Percentiles rank a stretch among this genome's conserved stretches.
Conservation (phyloP, 2,329 filamentous ascomycete genomes). For the Lachnellula occidentalis region DNA sequence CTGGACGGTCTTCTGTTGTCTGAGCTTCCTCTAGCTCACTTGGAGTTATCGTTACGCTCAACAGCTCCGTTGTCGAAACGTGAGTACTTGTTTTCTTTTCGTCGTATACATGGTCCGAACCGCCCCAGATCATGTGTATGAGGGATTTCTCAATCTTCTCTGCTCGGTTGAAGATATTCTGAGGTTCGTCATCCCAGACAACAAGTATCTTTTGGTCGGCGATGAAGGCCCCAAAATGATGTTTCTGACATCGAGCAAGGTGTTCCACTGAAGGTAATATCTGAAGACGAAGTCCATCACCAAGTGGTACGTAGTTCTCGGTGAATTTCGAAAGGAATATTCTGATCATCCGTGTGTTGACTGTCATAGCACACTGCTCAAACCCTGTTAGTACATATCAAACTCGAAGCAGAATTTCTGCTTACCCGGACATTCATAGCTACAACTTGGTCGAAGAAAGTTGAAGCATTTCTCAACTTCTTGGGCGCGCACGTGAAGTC, state of each 20-base stretch:
- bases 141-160: constrained; percentile 47
- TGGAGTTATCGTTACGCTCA: constrained; percentile 25
- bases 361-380: constrained; percentile 57
- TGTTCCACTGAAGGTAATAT: constrained; percentile 53
- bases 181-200: constrained; percentile 59
- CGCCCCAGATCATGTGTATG: constrained; percentile 54
- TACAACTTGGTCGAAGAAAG: constrained; percentile 44
- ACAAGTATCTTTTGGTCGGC: constrained; percentile 52
- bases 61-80: constrained; percentile 15
- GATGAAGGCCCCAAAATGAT: constrained; percentile 62
- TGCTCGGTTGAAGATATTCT: constrained; percentile 47
- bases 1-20: constrained; percentile 38
- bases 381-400: constrained; percentile 4
- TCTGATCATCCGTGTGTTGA: constrained; percentile 59
- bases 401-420: constrained; percentile 1
- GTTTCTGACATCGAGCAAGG: constrained; percentile 55
- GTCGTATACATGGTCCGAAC: constrained; percentile 32
- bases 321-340: constrained; percentile 48
- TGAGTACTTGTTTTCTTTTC: constrained; percentile 21
- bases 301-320: constrained; percentile 51
- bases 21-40: constrained; percentile 30
- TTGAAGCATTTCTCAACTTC: constrained; percentile 39
- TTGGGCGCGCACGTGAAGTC: constrained; percentile 46
- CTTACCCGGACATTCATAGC: constrained; percentile 49
- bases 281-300: constrained; percentile 54